A percentile compares a stretch with the other conserved stretches of the same genome.
Conservation (phyloP, 306 rosid genomes). For the Acmispon strigosus region DNA sequence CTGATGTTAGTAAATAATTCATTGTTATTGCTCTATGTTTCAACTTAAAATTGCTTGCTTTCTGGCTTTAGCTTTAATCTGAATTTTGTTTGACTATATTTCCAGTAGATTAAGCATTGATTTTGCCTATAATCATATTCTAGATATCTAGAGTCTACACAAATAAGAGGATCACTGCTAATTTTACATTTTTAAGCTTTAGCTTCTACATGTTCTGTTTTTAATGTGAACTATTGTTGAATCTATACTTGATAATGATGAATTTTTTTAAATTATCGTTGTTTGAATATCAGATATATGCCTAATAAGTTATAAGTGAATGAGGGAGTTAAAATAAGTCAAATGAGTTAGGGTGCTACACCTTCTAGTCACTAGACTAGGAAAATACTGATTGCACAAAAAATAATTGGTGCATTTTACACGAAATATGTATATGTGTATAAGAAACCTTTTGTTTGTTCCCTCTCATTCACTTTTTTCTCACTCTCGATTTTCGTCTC, state of each 20-base stretch:
- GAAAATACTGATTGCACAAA: too few species aligned
- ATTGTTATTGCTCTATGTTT: too few species aligned
- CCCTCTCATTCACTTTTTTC: too few species aligned
- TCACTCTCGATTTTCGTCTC: too few species aligned
- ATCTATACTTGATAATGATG: neutral
- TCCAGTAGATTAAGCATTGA: neutral
- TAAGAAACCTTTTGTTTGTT: too few species aligned
- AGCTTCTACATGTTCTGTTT: neutral
- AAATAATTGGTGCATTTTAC: too few species aligned
- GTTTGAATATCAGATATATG: neutral
- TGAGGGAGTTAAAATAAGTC: neutral
- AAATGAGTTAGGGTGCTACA: neutral
- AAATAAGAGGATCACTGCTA: neutral
- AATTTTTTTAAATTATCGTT: neutral
- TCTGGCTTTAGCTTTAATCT: neutral
- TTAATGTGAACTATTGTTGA: neutral
- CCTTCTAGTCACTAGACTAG: neutral
- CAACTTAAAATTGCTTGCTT: too few species aligned
- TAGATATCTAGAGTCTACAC: neutral
- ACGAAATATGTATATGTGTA: too few species aligned
- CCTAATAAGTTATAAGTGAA: neutral
- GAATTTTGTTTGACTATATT: neutral
- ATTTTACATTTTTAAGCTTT: neutral
- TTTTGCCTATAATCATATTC: neutral
- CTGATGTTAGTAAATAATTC: neutral